Percentiles rank a stretch among this genome's conserved stretches.
Evolutionary conservation across 768 basidiomycete genomes (phyloP).

Genomic region (Suillus subaureus): DNA sequence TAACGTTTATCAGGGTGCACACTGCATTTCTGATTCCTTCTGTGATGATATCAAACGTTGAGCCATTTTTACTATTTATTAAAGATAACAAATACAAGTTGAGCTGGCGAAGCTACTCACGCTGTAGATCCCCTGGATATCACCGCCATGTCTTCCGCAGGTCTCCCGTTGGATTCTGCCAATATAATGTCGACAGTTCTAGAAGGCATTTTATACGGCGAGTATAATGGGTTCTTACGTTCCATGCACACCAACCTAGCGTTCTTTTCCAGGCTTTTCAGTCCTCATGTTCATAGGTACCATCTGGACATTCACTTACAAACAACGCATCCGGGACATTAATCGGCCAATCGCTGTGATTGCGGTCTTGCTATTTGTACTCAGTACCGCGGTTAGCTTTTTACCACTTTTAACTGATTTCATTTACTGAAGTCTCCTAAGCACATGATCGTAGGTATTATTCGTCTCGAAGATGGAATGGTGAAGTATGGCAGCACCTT

Average conservation of each 20-base stretch:
- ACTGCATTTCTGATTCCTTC: not conserved
- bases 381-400: not conserved
- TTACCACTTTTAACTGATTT: too few species aligned
- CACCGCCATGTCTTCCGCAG: not conserved
- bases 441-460: slow-evolving; percentile 19
- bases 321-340: not conserved
- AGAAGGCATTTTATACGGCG: not conserved
- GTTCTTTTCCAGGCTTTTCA: not conserved
- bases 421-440: not conserved
- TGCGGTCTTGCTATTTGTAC: not conserved
- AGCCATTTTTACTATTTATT: not conserved
- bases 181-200: not conserved
- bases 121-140: not conserved
- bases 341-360: not conserved
- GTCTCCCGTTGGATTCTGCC: not conserved
- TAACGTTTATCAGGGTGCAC: not conserved
- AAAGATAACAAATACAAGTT: not conserved
- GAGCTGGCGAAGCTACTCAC: not conserved
- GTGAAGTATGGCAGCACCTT: slow-evolving; percentile 17
- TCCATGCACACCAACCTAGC: not conserved
- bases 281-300: not conserved
- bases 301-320: not conserved
- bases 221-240: not conserved
- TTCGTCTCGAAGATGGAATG: slow-evolving; percentile 21
- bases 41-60: not conserved